These are phyloP conservation scores for Russula foetens DNA, from an alignment of 768 basidiomycete species.

Conservation along the genomic window DNA sequence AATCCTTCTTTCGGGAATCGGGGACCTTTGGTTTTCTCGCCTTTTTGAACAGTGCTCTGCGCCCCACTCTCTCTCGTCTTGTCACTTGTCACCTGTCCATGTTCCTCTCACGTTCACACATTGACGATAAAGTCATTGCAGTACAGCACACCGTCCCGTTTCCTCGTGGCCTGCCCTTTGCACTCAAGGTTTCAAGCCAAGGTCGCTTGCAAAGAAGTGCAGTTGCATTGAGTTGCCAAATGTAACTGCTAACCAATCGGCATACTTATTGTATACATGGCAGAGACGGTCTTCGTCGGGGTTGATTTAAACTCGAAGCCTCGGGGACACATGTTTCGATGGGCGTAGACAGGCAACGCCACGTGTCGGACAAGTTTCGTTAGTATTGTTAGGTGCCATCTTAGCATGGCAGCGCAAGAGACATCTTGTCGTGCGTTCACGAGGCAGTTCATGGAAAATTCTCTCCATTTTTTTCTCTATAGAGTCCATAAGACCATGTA, in stretches of 20 bases:
- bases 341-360: neutral
- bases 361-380: neutral
- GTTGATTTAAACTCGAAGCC: neutral
- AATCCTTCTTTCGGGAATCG: neutral
- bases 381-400: neutral
- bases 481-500: neutral
- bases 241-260: neutral
- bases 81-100: neutral
- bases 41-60: neutral
- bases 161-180: neutral
- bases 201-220: too few relatives aligned
- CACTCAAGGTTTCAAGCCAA: neutral
- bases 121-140: too few relatives aligned
- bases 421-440: neutral
- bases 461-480: neutral
- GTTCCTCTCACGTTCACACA: neutral
- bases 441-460: neutral
- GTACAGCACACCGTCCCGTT: neutral
- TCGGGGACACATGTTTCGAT: neutral
- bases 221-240: too few relatives aligned
- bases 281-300: neutral
- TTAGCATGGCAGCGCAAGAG: neutral
- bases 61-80: too few relatives aligned
- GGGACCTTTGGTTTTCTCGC: neutral
- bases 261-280: neutral